Base-by-base conservation (phyloP, 2,329 filamentous ascomycete genomes). In the Verticillium albo-atrum region DNA sequence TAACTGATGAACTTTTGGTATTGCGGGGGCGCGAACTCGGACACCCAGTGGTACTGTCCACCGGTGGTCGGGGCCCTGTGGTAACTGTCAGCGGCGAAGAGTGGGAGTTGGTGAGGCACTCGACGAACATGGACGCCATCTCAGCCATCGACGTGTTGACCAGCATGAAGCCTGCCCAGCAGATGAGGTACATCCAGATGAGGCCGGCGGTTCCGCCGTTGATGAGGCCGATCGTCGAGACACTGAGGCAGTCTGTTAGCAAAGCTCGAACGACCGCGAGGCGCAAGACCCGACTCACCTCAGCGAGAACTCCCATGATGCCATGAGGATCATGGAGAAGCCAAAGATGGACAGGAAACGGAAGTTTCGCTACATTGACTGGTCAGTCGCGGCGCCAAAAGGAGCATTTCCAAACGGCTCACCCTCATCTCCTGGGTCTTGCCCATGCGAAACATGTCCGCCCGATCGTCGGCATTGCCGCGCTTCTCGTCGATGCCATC, bases 1-100 rank as follows among this genome's bases (percentile, higher is more conserved):
- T 86, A 87, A 61, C 80, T 83, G 2, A 85, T 70, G 35, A 80
- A 76, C 59, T 80, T 82, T 63, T 85, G 81, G 56, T 76, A 74
- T 51, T 70, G 68, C 0, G 68, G 71, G 0, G 81, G 78, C 1
- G 80, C 77, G 61, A 84, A 83, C 56, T 83, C 80, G 1, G 77
- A 82, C 1, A 84, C 81, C 82, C 81, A 85, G 63, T 84, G 81
- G 62, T 85, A 85, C 64, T 86, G 82, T 1, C 83, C 83, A 25
- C 83, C 82, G 6, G 78, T 77, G 0, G 81, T 86, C 0, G 83
- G 83, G 2, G 82, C 81, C 74, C 72, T 77, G 54, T 1, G 20
- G 25, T 3, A 28, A 17, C 20, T 6, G 20, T 28, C 14, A 26
- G 17, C 3, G 4, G 2, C 15, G n/a, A 17, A 6, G n/a, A n/a